Evolutionary conservation across 2,329 filamentous ascomycete genomes (phyloP), one percentile per base, ranked within the genome.

Genomic region (Helminthosporium solani): DNA sequence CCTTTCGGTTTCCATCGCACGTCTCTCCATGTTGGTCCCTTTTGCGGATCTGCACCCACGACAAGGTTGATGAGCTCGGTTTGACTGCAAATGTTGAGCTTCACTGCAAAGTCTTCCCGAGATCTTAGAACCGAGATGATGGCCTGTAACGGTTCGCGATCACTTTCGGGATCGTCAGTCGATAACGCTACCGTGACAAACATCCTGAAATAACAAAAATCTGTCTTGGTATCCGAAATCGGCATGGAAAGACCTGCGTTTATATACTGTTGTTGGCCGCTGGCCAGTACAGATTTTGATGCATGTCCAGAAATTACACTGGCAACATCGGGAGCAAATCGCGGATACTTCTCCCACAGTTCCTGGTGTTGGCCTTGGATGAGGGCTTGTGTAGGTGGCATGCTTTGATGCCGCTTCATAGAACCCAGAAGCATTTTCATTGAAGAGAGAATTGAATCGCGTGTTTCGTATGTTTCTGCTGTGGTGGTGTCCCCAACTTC

Each of bases 361-460:
- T 81, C 83, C 43, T 88, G 88, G 63, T 96, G 87, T 50, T 92
- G 84, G 1, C 84, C 83, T 59, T 90, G 87, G 1, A 86, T 86
- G n/a, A 91, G 75, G 34, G 85, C 80, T 40, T 76, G 67, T 33
- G 77, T 71, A 1, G 78, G 75, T 0, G 89, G 86, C 57, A 96
- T 76, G 46, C 94, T 84, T 18, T 85, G 83, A 60, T 95, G 95
- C 42, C 88, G 79, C 67, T 87, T 86, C 86, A 96, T 95, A 1
- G 89, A 95, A 57, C 86, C 80, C 3, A 87, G 76, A 31, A 96
- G 70, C 50, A 91, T 88, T 49, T 82, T 84, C 53, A 96, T 71
- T 58, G 84, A 84, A 30, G 82, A 81, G 23, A 81, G 60, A 7
- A 90, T 73, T 2, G 73, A 73, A 45, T 84, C 76, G 45, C 83